Evolutionary conservation across 441 rosid species (phyloP).

Genomic region (Erysimum cheiri): DNA sequence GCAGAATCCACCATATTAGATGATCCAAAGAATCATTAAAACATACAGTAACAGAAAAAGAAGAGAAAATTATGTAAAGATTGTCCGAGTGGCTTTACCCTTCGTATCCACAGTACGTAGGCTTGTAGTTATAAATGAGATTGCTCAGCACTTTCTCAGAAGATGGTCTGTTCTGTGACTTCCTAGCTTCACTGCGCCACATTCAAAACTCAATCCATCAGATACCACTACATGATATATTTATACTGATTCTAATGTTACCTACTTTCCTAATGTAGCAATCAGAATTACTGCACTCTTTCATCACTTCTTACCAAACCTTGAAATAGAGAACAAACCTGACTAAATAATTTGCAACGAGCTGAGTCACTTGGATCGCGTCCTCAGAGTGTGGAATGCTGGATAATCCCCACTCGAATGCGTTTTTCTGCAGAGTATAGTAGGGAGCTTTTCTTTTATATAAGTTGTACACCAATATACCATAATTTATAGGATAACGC

Average conservation of each 20-base stretch:
- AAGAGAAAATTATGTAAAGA: background rate
- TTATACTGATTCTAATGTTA: constrained; percentile 5
- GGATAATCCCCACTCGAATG: constrained; percentile 87
- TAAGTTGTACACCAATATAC: constrained; percentile 27
- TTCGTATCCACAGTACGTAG: constrained; percentile 77
- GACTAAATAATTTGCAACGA: constrained; percentile 71
- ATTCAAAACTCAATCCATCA: background rate
- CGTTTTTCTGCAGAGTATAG: constrained; percentile 73
- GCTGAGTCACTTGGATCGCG: constrained; percentile 88
- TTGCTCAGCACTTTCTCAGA: constrained; percentile 67
- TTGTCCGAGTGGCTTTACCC: constrained; percentile 58
- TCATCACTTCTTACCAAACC: background rate
- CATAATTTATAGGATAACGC: constrained; percentile 9
- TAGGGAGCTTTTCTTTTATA: constrained; percentile 16
- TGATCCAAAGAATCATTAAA: constrained; percentile 1
- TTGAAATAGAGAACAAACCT: constrained; percentile 54
- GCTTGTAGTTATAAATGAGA: constrained; percentile 77
- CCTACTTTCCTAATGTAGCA: constrained; percentile 12
- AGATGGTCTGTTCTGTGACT: constrained; percentile 69
- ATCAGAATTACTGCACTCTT: background rate
- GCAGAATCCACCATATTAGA: constrained; percentile 32
- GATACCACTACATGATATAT: background rate
- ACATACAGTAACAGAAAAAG: background rate
- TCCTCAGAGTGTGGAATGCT: constrained; percentile 92
- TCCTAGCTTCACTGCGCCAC: constrained; percentile 84